phyloP scores from a whole-genome alignment of 2,329 filamentous ascomycete species.

The Elsinoe fawcettii region DNA sequence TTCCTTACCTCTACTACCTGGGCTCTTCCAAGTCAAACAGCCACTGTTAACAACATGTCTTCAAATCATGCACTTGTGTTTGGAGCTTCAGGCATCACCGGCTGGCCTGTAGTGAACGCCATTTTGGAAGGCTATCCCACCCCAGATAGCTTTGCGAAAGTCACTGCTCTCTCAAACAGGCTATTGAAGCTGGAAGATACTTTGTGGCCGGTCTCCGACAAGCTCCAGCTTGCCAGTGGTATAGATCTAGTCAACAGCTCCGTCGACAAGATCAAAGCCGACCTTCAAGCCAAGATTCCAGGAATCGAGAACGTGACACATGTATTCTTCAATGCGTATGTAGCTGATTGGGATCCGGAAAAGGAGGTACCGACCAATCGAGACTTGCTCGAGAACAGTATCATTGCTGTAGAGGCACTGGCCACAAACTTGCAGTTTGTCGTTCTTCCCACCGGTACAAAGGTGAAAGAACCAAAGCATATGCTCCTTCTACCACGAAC shows the following conservation, averaged over 20 bases:
- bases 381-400: constrained; percentile 35
- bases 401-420: constrained; percentile 30
- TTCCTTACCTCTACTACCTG: no score
- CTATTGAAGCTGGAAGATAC: constrained; percentile 30
- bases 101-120: constrained; percentile 44
- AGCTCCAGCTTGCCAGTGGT: constrained; percentile 36
- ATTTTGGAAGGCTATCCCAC: constrained; percentile 38
- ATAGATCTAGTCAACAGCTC: constrained; percentile 35
- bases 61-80: constrained; percentile 26
- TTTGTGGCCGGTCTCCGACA: constrained; percentile 34
- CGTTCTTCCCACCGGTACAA: constrained; percentile 31
- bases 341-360: constrained; percentile 32
- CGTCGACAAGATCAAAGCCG: constrained; percentile 25
- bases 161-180: constrained; percentile 43
- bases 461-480: constrained; percentile 18
- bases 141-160: constrained; percentile 36
- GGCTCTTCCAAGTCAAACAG: no score
- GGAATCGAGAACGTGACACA: constrained; percentile 36
- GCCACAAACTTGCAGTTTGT: constrained; percentile 33
- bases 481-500: background rate
- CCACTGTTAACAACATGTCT: background rate
- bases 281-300: constrained; percentile 20
- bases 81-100: constrained; percentile 43
- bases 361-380: constrained; percentile 35
- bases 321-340: constrained; percentile 37